Evolutionary conservation across 768 basidiomycete species (phyloP), one percentile per base, ranked within the genome.

Genomic region (Boletus rubroflammeus): DNA sequence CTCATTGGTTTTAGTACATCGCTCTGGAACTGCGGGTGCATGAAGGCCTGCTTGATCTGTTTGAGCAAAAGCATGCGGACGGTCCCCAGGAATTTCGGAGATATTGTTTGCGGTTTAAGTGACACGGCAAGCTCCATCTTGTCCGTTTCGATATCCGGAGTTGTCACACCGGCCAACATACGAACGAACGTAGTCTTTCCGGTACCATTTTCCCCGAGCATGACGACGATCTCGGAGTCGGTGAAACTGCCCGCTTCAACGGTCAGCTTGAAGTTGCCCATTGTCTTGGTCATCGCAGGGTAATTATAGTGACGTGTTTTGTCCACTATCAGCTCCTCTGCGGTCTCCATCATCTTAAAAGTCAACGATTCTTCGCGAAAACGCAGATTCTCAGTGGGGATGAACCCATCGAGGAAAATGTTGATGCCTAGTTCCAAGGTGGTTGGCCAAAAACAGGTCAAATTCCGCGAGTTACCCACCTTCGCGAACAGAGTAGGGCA

Each of bases 1-100:
- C 75, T 91, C 96, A 99, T 98, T 25, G 96, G 96, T 75, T 98
- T 98, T 57, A 98, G 74, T 42, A 98, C 97, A 67, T 98, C 97
- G 39, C 90, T 90, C 72, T 96, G 91, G 88, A 99, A 99, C 73
- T 98, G 97, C n/a, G 95, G 89, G 71, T 97, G 94, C 94, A 98
- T 96, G 75, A 97, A 98, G 29, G 93, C 84, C 21, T 82, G 78
- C 75, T 96, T 95, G 76, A 98, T 97, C 73, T 88, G 85, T 77
- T 97, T 98, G 47, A 99, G 67, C 54, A 99, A 74, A 57, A 99
- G 76, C 90, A 92, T 90, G 64, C 96, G 85, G 36, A 99, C 97
- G n/a, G 87, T 89, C 58, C 97, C 97, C 0, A 88, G 87, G 84
- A 98, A 98, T 73, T 92, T 96, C 43, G 96, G 96, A 35, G 94